Conservation (phyloP, 768 basidiomycete species). For the Suillus plorans region DNA sequence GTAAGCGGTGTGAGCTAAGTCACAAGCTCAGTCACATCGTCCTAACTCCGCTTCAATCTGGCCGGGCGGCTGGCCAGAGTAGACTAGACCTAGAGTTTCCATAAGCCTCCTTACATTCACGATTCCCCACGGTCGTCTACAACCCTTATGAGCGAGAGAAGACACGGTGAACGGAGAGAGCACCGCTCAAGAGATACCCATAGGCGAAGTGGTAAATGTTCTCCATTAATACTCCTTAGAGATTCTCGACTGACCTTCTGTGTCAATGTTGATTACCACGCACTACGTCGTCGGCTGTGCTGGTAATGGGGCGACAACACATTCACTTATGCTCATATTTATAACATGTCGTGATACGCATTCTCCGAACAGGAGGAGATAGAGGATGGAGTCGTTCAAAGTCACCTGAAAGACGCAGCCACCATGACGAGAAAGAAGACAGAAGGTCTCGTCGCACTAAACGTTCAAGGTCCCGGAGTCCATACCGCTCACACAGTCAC, state of each 20-base stretch:
- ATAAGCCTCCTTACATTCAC: too few relatives aligned
- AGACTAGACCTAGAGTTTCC: too few relatives aligned
- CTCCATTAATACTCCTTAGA: neutral
- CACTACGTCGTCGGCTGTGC: conserved; percentile 3
- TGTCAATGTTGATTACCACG: conserved; percentile 26
- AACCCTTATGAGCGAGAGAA: conserved; percentile 16
- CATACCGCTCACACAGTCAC: conserved; percentile 10
- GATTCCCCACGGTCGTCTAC: neutral
- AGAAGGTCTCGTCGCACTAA: conserved; percentile 8
- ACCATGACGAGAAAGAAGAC: conserved; percentile 13
- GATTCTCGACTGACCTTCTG: conserved; percentile 22
- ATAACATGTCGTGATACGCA: conserved; percentile 5
- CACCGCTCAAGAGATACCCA: conserved; percentile 8
- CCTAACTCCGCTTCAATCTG: too few relatives aligned
- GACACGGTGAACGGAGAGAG: conserved; percentile 6
- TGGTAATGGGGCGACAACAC: conserved; percentile 21
- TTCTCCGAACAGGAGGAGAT: conserved; percentile 15
- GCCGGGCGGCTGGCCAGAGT: too few relatives aligned
- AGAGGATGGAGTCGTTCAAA: conserved; percentile 24
- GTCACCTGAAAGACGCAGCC: conserved; percentile 19
- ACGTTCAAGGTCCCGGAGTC: conserved; percentile 27
- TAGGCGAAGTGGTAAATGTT: conserved; percentile 25
- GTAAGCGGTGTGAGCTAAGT: too few relatives aligned
- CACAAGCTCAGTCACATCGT: too few relatives aligned
- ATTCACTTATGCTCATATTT: neutral